A percentile compares a stretch with the other conserved stretches of the same genome.
These are phyloP conservation scores for Sextonia rubra DNA, from an alignment of 164 flowering plant genomes.

Conservation along the genomic window DNA sequence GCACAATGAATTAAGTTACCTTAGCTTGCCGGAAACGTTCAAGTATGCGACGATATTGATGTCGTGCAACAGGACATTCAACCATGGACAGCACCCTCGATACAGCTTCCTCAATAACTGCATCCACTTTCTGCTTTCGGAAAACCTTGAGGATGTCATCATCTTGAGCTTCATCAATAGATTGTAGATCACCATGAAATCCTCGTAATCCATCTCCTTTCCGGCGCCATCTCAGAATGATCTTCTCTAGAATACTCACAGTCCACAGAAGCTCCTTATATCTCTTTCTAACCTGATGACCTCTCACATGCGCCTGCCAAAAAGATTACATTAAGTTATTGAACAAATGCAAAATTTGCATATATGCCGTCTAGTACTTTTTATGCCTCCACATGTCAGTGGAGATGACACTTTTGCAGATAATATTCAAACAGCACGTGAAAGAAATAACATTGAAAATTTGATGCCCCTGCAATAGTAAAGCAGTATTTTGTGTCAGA, in stretches of 20 bases:
- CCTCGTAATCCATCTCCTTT: conserved; percentile 81
- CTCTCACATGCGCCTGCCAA: conserved; percentile 90
- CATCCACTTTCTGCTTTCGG: conserved; percentile 78
- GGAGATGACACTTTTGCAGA: background rate
- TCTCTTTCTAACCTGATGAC: conserved; percentile 80
- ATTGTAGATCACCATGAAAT: conserved; percentile 44
- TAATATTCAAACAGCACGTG: too few relatives aligned
- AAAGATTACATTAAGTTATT: background rate
- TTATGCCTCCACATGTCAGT: background rate
- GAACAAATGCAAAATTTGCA: background rate
- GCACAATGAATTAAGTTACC: conserved; percentile 28
- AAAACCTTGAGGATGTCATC: conserved; percentile 76
- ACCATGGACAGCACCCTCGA: conserved; percentile 85
- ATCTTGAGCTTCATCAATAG: conserved; percentile 51
- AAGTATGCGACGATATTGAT: conserved; percentile 81
- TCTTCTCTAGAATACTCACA: conserved; percentile 80
- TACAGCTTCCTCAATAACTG: conserved; percentile 65
- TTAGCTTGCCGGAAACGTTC: conserved; percentile 64
- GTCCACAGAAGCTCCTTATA: conserved; percentile 83
- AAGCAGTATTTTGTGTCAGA: background rate
- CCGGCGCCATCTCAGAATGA: conserved; percentile 80
- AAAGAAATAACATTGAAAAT: background rate
- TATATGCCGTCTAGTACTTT: background rate
- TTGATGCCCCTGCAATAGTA: background rate
- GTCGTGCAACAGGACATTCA: conserved; percentile 75